Evolutionary conservation across 495 filamentous ascomycete genomes (phyloP).

Genomic region (Aspergillus asperescens): DNA sequence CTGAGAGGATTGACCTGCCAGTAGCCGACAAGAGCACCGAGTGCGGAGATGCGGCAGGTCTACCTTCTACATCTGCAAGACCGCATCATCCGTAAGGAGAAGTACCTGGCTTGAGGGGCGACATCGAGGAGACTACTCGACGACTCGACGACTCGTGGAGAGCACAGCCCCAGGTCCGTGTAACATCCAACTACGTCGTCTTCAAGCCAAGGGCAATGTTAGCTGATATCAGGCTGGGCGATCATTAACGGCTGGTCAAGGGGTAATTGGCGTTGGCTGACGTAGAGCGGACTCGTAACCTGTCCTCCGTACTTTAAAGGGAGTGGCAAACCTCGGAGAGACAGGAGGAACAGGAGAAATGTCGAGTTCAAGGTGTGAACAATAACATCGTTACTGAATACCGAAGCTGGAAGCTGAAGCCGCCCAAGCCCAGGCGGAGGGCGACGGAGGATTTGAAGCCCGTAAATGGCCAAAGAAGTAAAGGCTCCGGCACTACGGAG

Average conservation of each 20-base stretch:
- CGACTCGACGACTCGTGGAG: neutral
- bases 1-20: neutral
- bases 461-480: constrained; percentile 14
- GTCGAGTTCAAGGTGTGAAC: neutral
- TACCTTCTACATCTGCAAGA: neutral
- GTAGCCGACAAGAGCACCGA: neutral
- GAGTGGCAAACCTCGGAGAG: neutral
- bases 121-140: too few species aligned
- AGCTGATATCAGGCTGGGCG: neutral
- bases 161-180: constrained; percentile 2
- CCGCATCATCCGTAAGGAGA: neutral
- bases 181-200: neutral
- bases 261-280: neutral
- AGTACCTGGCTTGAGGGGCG: too few species aligned
- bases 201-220: neutral
- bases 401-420: neutral
- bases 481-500: constrained; percentile 24
- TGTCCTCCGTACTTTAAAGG: neutral
- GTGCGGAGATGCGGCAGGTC: constrained; percentile 6
- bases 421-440: neutral
- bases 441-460: constrained; percentile 13
- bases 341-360: neutral
- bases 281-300: neutral
- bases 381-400: neutral
- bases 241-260: neutral